These are phyloP conservation scores for Entomortierella chlamydospora DNA, from an alignment of 192 early-diverging fungal genomes.

Conservation along the genomic window DNA sequence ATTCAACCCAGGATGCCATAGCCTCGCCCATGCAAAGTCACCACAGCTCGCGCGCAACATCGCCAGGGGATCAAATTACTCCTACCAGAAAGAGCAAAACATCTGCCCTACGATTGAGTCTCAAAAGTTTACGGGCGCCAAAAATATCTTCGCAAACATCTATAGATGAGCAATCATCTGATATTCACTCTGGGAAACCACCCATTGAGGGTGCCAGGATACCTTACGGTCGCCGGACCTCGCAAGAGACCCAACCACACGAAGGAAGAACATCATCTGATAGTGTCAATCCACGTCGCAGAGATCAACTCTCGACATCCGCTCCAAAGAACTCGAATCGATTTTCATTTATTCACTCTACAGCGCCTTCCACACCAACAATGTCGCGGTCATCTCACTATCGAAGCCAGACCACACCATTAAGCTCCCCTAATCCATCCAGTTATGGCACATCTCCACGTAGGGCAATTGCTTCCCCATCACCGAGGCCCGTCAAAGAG, in stretches of 20 bases:
- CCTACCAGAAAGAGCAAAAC: conserved; percentile 15
- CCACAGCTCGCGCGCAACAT: conserved; percentile 38
- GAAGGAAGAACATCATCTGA: conserved; percentile 37
- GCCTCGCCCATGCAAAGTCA: conserved; percentile 25
- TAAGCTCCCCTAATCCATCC: conserved; percentile 19
- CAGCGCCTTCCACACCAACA: conserved; percentile 41
- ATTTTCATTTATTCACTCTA: conserved; percentile 46
- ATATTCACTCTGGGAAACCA: not conserved
- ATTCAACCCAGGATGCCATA: conserved; percentile 24
- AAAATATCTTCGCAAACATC: conserved; percentile 9
- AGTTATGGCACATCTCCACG: conserved; percentile 36
- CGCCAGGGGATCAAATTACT: conserved; percentile 19
- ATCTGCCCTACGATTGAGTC: conserved; percentile 36
- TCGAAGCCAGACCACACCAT: conserved; percentile 38
- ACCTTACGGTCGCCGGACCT: conserved; percentile 3
- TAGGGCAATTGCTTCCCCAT: conserved; percentile 22
- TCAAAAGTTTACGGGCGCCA: conserved; percentile 34
- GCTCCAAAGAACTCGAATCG: conserved; percentile 38
- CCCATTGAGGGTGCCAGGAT: conserved; percentile 14
- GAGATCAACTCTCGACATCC: conserved; percentile 33
- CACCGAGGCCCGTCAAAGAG: conserved; percentile 74
- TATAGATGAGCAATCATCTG: conserved; percentile 34
- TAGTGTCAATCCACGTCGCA: conserved; percentile 29
- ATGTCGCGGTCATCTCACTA: conserved; percentile 35
- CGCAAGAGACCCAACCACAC: conserved; percentile 5